phyloP scores from a whole-genome alignment of 2,329 filamentous ascomycete species.

The Pseudocercospora fijiensis region DNA sequence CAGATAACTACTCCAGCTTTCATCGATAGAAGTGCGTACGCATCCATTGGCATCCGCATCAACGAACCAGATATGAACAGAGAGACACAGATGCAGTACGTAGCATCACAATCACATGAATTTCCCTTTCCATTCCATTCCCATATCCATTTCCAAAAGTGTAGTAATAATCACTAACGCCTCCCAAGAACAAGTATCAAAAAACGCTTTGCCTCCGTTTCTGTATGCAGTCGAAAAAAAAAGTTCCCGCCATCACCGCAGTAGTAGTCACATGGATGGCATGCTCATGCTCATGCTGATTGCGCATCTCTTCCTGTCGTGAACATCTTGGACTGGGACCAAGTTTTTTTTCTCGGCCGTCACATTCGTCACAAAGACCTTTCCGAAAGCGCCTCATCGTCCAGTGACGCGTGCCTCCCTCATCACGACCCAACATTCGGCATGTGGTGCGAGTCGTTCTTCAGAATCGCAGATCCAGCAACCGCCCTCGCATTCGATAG shows the following conservation, averaged over 20 bases:
- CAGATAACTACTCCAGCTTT: no score
- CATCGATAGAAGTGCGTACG: no score
- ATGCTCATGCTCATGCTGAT: background rate
- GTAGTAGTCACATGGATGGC: background rate
- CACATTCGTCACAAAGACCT: background rate
- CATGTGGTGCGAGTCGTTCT: background rate
- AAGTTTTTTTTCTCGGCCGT: conserved; percentile 6
- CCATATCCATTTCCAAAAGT: background rate
- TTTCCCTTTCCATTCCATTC: background rate
- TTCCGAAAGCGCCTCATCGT: background rate
- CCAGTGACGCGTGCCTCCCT: background rate
- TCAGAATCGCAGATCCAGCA: background rate
- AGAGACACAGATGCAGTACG: background rate
- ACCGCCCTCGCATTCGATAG: background rate
- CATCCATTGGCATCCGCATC: no score
- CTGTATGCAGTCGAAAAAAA: background rate
- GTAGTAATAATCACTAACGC: background rate
- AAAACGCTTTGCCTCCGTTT: background rate
- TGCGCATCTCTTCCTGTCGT: conserved; percentile 8
- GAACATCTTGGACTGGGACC: conserved; percentile 13
- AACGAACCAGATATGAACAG: no score
- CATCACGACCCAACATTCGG: background rate
- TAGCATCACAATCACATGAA: background rate
- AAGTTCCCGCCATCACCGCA: background rate
- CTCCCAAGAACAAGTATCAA: background rate